These are phyloP conservation scores for Lipomyces orientalis DNA, from an alignment of 805 yeast genomes.

Conservation along the genomic window DNA sequence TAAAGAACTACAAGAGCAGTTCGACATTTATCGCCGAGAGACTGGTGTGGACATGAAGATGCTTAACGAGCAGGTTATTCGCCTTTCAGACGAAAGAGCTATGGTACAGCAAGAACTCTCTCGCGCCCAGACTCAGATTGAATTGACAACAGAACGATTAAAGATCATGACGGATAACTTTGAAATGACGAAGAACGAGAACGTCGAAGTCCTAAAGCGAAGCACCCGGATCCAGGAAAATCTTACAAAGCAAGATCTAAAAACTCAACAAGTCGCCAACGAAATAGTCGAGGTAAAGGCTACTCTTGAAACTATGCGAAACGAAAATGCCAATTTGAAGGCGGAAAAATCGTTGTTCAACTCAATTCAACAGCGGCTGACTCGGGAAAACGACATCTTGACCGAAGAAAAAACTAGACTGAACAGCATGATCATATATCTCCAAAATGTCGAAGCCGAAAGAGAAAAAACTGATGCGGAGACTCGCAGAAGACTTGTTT, in stretches of 20 bases:
- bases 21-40: slow-evolving; percentile 52
- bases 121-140: slow-evolving; percentile 59
- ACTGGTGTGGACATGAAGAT: slow-evolving; percentile 52
- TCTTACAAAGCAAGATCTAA: slow-evolving; percentile 55
- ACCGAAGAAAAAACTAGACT: slow-evolving; percentile 64
- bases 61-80: slow-evolving; percentile 56
- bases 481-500: slow-evolving; percentile 55
- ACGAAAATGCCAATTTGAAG: slow-evolving; percentile 55
- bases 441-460: slow-evolving; percentile 67
- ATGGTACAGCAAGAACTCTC: slow-evolving; percentile 58
- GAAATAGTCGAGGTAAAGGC: slow-evolving; percentile 63
- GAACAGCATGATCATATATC: slow-evolving; percentile 60
- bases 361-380: slow-evolving; percentile 56
- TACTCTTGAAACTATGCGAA: slow-evolving; percentile 51
- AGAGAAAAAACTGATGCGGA: slow-evolving; percentile 60
- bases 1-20: slow-evolving; percentile 43
- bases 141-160: slow-evolving; percentile 60
- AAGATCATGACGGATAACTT: slow-evolving; percentile 51
- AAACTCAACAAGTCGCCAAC: slow-evolving; percentile 55
- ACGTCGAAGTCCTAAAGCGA: slow-evolving; percentile 51
- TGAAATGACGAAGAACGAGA: slow-evolving; percentile 53
- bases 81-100: slow-evolving; percentile 52
- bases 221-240: slow-evolving; percentile 51
- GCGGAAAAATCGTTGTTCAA: slow-evolving; percentile 62
- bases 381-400: slow-evolving; percentile 58